Percentiles rank a stretch among this genome's conserved stretches.
phyloP scores from a whole-genome alignment of 1,139 yeast species.

The Saccharomycopsis phalli region DNA sequence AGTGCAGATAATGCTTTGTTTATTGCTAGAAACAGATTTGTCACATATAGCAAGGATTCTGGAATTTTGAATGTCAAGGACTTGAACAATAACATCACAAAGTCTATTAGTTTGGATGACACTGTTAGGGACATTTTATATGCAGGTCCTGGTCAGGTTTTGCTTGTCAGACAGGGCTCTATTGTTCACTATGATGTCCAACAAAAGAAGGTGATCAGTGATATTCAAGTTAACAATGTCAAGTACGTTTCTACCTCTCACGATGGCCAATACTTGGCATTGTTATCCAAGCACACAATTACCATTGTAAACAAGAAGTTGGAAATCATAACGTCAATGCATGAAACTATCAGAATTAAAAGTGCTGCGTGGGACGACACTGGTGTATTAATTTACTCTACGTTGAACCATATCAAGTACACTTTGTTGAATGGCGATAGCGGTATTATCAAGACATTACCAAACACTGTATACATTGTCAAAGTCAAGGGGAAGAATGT shows the following conservation, averaged over 20 bases:
- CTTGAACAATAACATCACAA: constrained; percentile 71
- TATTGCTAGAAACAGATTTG: constrained; percentile 91
- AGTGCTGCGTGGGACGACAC: constrained; percentile 98
- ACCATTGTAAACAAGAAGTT: constrained; percentile 77
- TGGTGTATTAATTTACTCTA: constrained; percentile 84
- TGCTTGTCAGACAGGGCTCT: constrained; percentile 61
- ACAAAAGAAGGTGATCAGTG: constrained; percentile 73
- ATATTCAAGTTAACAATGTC: constrained; percentile 65
- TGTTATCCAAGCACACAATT: constrained; percentile 86
- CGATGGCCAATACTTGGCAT: constrained; percentile 82
- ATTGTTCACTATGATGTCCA: constrained; percentile 88
- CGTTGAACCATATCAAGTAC: constrained; percentile 92
- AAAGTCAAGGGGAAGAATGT: constrained; percentile 64
- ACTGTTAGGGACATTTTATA: constrained; percentile 63
- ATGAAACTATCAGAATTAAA: constrained; percentile 94
- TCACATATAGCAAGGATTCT: constrained; percentile 58
- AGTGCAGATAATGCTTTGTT: constrained; percentile 81
- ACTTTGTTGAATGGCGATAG: constrained; percentile 87
- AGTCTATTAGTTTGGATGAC: constrained; percentile 67
- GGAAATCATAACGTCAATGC: constrained; percentile 75
- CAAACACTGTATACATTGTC: constrained; percentile 79
- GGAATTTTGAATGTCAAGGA: constrained; percentile 76
- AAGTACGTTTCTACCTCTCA: constrained; percentile 86
- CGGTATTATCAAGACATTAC: constrained; percentile 89
- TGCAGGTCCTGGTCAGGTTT: constrained; percentile 78